These are phyloP conservation scores for Colletotrichum sp. DNA, from an alignment of 2,329 filamentous ascomycete genomes.

Conservation along the genomic window DNA sequence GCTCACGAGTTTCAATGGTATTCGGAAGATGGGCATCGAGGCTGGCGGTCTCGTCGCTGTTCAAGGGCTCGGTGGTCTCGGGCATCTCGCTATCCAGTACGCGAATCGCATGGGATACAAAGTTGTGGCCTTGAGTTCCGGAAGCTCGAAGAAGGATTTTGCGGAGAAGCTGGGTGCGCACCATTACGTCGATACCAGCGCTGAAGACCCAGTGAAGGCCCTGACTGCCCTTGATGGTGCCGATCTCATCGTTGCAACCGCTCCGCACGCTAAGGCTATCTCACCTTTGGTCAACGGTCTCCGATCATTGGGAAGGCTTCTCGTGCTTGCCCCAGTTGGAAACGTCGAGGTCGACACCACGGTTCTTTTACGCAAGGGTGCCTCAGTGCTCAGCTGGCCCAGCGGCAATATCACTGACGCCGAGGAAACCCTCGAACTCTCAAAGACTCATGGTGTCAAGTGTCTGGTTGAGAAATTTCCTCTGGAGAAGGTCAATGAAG, in stretches of 20 bases:
- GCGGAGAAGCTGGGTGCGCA: slow-evolving; percentile 53
- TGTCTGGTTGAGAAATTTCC: slow-evolving; percentile 71
- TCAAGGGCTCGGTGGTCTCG: slow-evolving; percentile 77
- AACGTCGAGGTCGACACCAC: slow-evolving; percentile 47
- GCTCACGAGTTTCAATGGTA: slow-evolving; percentile 68
- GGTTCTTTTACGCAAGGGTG: slow-evolving; percentile 51
- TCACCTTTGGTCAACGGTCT: slow-evolving; percentile 58
- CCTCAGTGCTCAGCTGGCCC: slow-evolving; percentile 68
- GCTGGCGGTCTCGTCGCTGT: slow-evolving; percentile 59
- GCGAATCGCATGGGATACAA: slow-evolving; percentile 78
- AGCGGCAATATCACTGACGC: slow-evolving; percentile 67
- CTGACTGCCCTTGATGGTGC: slow-evolving; percentile 67
- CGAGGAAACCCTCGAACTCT: slow-evolving; percentile 71
- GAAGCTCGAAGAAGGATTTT: slow-evolving; percentile 71
- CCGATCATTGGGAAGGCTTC: slow-evolving; percentile 58
- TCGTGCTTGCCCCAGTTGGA: slow-evolving; percentile 61
- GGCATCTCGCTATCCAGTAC: slow-evolving; percentile 79
- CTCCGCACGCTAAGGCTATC: slow-evolving; percentile 63
- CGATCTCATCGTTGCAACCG: slow-evolving; percentile 65
- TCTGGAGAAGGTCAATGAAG: slow-evolving; percentile 54
- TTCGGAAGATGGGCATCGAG: slow-evolving; percentile 58
- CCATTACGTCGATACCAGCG: slow-evolving; percentile 56
- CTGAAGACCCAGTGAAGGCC: slow-evolving; percentile 51
- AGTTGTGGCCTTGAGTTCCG: slow-evolving; percentile 71
- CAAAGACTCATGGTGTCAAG: slow-evolving; percentile 63